phyloP scores from a whole-genome alignment of 1,284 basidiomycete species.

The Boletus smithii region DNA sequence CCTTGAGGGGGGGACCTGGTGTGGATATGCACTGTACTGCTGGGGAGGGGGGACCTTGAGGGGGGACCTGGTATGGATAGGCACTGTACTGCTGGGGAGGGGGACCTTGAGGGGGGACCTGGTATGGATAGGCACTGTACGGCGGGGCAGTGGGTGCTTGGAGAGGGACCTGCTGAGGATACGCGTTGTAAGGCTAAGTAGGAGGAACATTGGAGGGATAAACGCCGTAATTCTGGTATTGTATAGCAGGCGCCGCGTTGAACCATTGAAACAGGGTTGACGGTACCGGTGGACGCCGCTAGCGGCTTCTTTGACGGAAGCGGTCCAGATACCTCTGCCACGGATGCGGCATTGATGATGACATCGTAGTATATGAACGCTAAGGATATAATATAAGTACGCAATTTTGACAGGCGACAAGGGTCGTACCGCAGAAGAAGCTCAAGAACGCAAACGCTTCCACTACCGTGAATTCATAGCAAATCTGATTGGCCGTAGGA shows the following conservation, averaged over 20 bases:
- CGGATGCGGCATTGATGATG: slow-evolving; percentile 23
- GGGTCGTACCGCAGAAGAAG: slow-evolving; percentile 25
- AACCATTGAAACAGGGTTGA: slow-evolving; percentile 3
- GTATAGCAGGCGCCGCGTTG: neutral
- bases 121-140: slow-evolving; percentile 6
- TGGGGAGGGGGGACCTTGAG: too few species aligned
- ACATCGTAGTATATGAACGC: slow-evolving; percentile 26
- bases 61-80: neutral
- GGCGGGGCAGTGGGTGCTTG: slow-evolving; percentile 1
- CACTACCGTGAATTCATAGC: slow-evolving; percentile 17
- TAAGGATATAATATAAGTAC: slow-evolving; percentile 5
- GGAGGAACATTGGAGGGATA: too few species aligned
- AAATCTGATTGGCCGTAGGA: slow-evolving; percentile 10
- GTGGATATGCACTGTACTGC: slow-evolving; percentile 1
- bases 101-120: too few species aligned
- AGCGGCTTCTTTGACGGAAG: slow-evolving; percentile 23
- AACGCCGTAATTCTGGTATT: slow-evolving; percentile 5
- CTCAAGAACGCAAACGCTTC: slow-evolving; percentile 21
- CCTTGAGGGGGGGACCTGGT: too few species aligned
- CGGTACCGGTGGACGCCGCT: neutral
- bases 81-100: too few species aligned
- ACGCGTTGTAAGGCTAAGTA: slow-evolving; percentile 9
- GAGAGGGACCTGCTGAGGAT: slow-evolving; percentile 3
- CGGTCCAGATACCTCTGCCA: slow-evolving; percentile 24
- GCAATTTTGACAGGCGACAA: neutral